phyloP scores from a whole-genome alignment of 352 stramenopile genomes.

The Thalassiosira pacifica region DNA sequence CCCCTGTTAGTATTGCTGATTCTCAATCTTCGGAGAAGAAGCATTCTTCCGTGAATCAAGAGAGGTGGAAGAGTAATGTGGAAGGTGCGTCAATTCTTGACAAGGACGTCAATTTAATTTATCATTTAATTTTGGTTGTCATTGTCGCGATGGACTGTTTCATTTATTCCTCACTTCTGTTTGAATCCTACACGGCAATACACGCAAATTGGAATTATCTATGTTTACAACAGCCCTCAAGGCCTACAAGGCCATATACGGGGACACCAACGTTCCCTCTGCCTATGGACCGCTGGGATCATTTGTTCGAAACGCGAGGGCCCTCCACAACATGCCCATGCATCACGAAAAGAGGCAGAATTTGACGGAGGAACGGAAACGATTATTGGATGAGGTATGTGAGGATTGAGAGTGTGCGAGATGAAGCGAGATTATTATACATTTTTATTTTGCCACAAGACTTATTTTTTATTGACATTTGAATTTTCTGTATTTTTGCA shows the following conservation, averaged over 20 bases:
- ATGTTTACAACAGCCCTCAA: constrained; percentile 7
- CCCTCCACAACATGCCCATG: neutral
- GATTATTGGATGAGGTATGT: constrained; percentile 28
- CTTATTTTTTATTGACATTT: neutral
- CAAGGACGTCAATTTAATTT: no score
- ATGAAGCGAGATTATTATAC: neutral
- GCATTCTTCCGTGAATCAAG: constrained; percentile 5
- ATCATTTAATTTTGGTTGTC: no score
- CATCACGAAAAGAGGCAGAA: constrained; percentile 16
- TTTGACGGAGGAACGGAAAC: constrained; percentile 17
- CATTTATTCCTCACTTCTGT: no score
- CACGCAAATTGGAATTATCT: neutral
- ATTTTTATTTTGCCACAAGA: no score
- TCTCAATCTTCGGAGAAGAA: neutral
- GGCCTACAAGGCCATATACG: constrained; percentile 18
- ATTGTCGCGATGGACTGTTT: no score
- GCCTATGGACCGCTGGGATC: constrained; percentile 8
- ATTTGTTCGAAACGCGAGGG: constrained; percentile 23
- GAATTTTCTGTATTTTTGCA: neutral
- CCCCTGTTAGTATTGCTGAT: no score
- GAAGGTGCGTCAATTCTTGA: constrained; percentile 1
- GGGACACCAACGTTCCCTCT: constrained; percentile 11
- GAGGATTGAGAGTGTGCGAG: neutral
- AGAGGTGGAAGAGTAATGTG: constrained; percentile 17
- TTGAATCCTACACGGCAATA: no score